These are phyloP conservation scores for Bolboschoenus planiculmis DNA, from an alignment of 176 grass and related monocot genomes.

Conservation along the genomic window DNA sequence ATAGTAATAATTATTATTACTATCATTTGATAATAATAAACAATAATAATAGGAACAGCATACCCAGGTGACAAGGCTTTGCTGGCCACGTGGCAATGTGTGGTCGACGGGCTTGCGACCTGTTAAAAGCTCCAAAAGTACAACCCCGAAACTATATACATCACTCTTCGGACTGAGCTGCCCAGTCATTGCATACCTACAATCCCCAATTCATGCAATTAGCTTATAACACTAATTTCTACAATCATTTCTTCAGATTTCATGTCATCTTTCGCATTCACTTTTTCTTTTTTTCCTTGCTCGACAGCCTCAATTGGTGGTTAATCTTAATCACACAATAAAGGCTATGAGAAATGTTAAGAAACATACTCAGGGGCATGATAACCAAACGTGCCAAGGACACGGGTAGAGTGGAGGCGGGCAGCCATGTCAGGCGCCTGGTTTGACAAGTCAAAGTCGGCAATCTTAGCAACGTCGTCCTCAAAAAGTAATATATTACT, in stretches of 20 bases:
- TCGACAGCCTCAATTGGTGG: neutral
- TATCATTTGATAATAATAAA: neutral
- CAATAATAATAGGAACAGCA: neutral
- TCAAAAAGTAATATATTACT: conserved; percentile 86
- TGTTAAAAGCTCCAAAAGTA: conserved; percentile 59
- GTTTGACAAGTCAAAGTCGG: conserved; percentile 64
- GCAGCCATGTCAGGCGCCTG: conserved; percentile 83
- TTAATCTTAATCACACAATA: neutral
- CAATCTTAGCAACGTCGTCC: conserved; percentile 47
- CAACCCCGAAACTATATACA: conserved; percentile 65
- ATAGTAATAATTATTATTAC: neutral
- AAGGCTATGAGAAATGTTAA: neutral
- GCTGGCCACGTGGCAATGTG: conserved; percentile 63
- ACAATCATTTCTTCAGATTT: neutral
- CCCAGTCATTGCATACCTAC: conserved; percentile 67
- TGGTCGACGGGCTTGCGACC: conserved; percentile 52
- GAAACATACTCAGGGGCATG: conserved; percentile 73
- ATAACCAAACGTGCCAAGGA: conserved; percentile 87
- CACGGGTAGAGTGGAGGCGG: conserved; percentile 71
- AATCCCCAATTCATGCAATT: neutral
- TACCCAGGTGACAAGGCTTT: conserved; percentile 91
- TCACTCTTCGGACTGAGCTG: conserved; percentile 61
- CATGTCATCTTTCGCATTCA: neutral
- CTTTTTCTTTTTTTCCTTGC: neutral
- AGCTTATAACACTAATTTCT: neutral